phyloP scores from a whole-genome alignment of 169 alveolate genomes.

The Eimeria necatrix region DNA sequence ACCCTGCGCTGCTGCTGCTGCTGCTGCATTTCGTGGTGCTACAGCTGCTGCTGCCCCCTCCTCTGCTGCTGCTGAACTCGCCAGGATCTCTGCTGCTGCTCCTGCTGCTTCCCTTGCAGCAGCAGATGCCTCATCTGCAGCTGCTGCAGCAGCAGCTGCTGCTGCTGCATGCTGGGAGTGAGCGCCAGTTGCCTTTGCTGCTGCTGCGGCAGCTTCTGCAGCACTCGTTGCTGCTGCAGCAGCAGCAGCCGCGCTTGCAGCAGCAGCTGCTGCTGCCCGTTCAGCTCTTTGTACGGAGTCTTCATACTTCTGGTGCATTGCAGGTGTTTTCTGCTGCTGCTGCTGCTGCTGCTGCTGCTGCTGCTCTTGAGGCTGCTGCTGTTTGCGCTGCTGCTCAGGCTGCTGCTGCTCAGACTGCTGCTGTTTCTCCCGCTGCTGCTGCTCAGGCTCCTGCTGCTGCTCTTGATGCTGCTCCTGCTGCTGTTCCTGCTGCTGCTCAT shows the following conservation, averaged over 20 bases:
- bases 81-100: neutral
- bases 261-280: constrained; percentile 61
- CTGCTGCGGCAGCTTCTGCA: neutral
- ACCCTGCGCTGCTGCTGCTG: neutral
- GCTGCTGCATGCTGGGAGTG: constrained; percentile 13
- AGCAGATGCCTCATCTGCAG: neutral
- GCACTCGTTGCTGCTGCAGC: constrained; percentile 48
- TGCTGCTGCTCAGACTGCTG: no score
- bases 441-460: no score
- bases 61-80: neutral
- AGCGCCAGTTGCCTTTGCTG: neutral
- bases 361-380: no score
- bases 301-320: no score
- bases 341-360: no score
- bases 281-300: neutral
- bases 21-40: neutral
- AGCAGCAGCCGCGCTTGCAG: constrained; percentile 54
- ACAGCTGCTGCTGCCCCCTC: neutral
- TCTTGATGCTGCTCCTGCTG: no score
- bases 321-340: no score
- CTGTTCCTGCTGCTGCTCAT: no score
- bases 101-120: constrained; percentile 11
- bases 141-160: neutral
- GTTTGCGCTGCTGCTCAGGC: no score
- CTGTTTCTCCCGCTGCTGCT: no score